A percentile compares a stretch with the other conserved stretches of the same genome.
phyloP scores from a whole-genome alignment of 139 green algal genomes.

The Chlorella sp. region DNA sequence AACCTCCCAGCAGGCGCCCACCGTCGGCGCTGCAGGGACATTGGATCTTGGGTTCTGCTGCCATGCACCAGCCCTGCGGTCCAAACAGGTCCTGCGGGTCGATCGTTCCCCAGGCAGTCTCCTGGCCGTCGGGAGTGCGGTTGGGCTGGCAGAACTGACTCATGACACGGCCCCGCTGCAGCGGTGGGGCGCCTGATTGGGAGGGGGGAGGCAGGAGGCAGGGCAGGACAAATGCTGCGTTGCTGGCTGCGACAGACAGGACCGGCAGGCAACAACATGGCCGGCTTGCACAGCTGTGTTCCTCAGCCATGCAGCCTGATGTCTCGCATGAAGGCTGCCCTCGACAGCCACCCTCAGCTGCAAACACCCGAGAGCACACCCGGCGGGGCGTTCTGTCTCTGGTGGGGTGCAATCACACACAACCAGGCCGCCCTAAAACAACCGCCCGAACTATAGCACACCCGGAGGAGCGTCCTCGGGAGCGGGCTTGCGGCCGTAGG shows the following conservation, averaged over 20 bases:
- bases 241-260: too few relatives aligned
- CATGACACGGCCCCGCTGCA: neutral
- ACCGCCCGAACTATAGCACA: neutral
- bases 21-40: constrained; percentile 7
- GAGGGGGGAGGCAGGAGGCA: too few relatives aligned
- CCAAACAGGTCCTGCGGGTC: constrained; percentile 48
- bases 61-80: constrained; percentile 57
- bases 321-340: too few relatives aligned
- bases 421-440: neutral
- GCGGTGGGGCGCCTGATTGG: neutral
- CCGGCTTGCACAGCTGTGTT: too few relatives aligned
- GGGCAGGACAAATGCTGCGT: too few relatives aligned
- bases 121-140: neutral
- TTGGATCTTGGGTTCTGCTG: constrained; percentile 19
- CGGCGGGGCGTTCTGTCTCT: too few relatives aligned
- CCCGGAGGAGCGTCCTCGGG: neutral
- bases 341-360: too few relatives aligned
- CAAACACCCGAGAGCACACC: too few relatives aligned
- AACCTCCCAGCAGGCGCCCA: neutral
- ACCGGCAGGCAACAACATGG: too few relatives aligned
- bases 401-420: too few relatives aligned
- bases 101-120: neutral
- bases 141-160: constrained; percentile 24
- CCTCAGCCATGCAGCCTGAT: too few relatives aligned
- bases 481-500: neutral